These are phyloP conservation scores for Boletus nobilissimus DNA, from an alignment of 1,284 basidiomycete genomes.

Conservation along the genomic window DNA sequence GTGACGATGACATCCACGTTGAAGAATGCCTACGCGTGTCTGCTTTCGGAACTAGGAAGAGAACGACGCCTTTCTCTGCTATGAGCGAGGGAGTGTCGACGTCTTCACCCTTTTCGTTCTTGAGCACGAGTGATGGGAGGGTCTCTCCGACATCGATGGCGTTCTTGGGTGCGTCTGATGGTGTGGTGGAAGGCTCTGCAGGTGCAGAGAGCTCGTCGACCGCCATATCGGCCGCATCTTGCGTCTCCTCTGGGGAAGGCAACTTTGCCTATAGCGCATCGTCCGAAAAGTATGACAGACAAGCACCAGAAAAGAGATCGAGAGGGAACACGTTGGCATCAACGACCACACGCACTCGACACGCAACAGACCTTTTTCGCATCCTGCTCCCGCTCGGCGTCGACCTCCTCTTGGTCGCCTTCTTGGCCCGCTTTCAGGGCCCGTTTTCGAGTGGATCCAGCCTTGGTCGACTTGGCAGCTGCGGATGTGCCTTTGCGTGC, in stretches of 20 bases:
- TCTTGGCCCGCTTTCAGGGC: constrained; percentile 38
- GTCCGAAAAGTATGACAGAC: not conserved
- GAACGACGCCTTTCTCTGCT: constrained; percentile 77
- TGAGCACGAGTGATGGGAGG: constrained; percentile 80
- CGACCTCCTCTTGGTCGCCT: constrained; percentile 24
- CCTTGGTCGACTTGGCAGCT: constrained; percentile 41
- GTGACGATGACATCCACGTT: too few species aligned
- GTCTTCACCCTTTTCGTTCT: constrained; percentile 83
- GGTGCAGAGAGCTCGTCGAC: constrained; percentile 14
- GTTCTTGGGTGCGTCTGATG: constrained; percentile 42
- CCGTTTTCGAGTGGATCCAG: constrained; percentile 40
- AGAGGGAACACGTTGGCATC: not conserved
- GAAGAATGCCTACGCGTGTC: constrained; percentile 72
- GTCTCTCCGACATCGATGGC: constrained; percentile 76
- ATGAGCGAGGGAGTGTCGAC: constrained; percentile 69
- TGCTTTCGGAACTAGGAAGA: constrained; percentile 89
- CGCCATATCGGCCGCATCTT: not conserved
- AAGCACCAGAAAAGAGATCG: not conserved
- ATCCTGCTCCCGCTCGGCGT: constrained; percentile 35
- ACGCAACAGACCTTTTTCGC: constrained; percentile 38
- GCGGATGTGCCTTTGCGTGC: constrained; percentile 49
- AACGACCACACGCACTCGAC: constrained; percentile 6
- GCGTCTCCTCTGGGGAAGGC: constrained; percentile 30
- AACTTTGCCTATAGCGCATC: constrained; percentile 34
- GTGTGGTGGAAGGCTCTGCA: constrained; percentile 12